phyloP scores from a whole-genome alignment of 2,329 filamentous ascomycete species.

The Colletotrichum melonis region DNA sequence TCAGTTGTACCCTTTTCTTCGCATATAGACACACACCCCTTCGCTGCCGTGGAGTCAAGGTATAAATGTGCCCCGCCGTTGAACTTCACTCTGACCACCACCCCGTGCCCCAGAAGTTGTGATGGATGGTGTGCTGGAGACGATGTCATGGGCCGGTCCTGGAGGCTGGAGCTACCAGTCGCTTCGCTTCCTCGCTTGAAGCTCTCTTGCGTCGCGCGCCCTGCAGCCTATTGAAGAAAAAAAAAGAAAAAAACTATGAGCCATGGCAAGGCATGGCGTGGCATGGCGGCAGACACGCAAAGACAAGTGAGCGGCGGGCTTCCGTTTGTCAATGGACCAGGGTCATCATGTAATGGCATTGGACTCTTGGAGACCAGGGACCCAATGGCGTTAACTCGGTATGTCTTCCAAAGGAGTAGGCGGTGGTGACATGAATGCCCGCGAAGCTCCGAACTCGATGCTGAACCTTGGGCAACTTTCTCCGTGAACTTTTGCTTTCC shows the following conservation, averaged over 20 bases:
- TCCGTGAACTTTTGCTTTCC: neutral
- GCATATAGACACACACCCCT: neutral
- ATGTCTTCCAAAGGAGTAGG: conserved; percentile 29
- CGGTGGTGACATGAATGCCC: conserved; percentile 18
- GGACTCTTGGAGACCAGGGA: neutral
- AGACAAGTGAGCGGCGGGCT: conserved; percentile 1
- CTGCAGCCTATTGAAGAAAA: conserved; percentile 14
- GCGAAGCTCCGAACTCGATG: conserved; percentile 29
- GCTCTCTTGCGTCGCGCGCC: neutral
- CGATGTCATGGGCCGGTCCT: conserved; percentile 28
- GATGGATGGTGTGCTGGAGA: conserved; percentile 14
- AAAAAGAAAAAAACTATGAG: neutral
- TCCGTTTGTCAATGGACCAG: neutral
- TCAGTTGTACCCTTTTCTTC: neutral
- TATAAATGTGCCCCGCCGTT: conserved; percentile 24
- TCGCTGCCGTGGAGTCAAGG: neutral
- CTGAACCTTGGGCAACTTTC: neutral
- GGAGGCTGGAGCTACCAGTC: conserved; percentile 2
- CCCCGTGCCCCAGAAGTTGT: neutral
- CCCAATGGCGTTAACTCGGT: conserved; percentile 12
- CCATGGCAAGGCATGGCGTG: conserved; percentile 8
- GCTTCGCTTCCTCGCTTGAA: conserved; percentile 2
- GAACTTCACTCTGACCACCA: conserved; percentile 30
- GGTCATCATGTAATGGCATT: neutral
- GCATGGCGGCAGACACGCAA: neutral